Conservation (phyloP, 2,329 filamentous ascomycete species). For the Samsoniella hepiali region DNA sequence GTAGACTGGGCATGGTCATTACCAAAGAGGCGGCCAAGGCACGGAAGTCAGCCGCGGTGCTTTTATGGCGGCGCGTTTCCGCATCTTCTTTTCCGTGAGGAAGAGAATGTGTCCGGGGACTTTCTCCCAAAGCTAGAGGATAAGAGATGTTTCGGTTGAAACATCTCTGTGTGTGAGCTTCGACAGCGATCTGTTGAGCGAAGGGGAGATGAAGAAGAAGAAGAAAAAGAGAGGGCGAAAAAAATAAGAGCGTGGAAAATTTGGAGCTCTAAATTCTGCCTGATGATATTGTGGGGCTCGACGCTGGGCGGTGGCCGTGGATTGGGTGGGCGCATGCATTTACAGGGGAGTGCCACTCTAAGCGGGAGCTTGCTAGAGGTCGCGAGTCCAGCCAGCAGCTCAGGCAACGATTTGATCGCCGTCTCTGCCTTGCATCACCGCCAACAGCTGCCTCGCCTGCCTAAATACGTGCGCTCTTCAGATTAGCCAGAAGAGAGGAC, state of each 20-base stretch:
- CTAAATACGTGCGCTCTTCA: not conserved
- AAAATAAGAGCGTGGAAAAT: constrained; percentile 18
- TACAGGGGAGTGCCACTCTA: constrained; percentile 21
- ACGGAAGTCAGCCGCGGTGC: constrained; percentile 86
- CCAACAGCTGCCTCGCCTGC: not conserved
- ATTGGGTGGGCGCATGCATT: constrained; percentile 21
- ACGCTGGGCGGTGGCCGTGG: constrained; percentile 22
- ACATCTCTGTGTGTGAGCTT: constrained; percentile 89
- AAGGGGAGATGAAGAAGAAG: constrained; percentile 63
- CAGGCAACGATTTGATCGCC: constrained; percentile 20
- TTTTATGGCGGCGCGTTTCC: constrained; percentile 99
- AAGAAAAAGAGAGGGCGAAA: constrained; percentile 24
- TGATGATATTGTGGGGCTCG: constrained; percentile 4
- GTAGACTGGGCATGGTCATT: constrained; percentile 37
- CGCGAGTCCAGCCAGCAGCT: constrained; percentile 17
- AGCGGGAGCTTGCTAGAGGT: constrained; percentile 16
- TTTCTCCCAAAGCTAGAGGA: constrained; percentile 94
- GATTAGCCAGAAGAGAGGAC: not conserved
- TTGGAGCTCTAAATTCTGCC: constrained; percentile 16
- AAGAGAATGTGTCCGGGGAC: constrained; percentile 85
- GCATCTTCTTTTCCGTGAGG: constrained; percentile 51
- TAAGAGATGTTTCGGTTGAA: constrained; percentile 19
- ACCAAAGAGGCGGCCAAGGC: constrained; percentile 48
- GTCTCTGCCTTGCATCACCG: constrained; percentile 7
- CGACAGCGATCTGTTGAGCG: constrained; percentile 99